Evolutionary conservation across 805 yeast species (phyloP).

Genomic region (Starmerella gropengiesseri): DNA sequence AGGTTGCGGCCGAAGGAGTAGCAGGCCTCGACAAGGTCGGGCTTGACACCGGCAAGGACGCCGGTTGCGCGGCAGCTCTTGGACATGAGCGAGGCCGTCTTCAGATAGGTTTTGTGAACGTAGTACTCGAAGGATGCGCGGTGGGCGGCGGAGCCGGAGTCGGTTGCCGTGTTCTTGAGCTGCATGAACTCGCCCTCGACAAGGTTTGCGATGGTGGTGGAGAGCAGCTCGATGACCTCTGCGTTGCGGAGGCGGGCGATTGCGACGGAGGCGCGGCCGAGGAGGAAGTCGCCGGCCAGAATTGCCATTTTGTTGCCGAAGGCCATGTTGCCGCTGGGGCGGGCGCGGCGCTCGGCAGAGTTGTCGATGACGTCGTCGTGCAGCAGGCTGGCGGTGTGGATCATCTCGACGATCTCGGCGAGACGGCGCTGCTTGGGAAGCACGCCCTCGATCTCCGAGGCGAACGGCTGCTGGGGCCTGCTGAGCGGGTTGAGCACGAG

Average conservation of each 20-base stretch:
- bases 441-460: slow-evolving; percentile 61
- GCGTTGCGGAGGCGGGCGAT: slow-evolving; percentile 86
- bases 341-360: slow-evolving; percentile 75
- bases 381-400: slow-evolving; percentile 87
- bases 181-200: slow-evolving; percentile 99
- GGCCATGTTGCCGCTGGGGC: slow-evolving; percentile 84
- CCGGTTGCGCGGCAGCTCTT: slow-evolving; percentile 91
- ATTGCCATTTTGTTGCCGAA: slow-evolving; percentile 97
- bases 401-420: slow-evolving; percentile 97
- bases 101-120: slow-evolving; percentile 85
- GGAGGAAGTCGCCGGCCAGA: slow-evolving; percentile 87
- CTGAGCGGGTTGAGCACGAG: slow-evolving; percentile 68
- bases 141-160: slow-evolving; percentile 37
- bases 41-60: slow-evolving; percentile 74
- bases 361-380: slow-evolving; percentile 96
- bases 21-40: slow-evolving; percentile 65
- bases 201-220: slow-evolving; percentile 90
- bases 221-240: slow-evolving; percentile 92
- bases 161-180: slow-evolving; percentile 76
- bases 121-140: slow-evolving; percentile 81
- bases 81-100: slow-evolving; percentile 89
- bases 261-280: slow-evolving; percentile 94
- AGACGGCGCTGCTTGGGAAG: slow-evolving; percentile 88
- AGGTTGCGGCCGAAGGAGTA: slow-evolving; percentile 87
- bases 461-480: slow-evolving; percentile 62